Conservation (phyloP, 169 alveolate species). For the Blepharisma undulans region DNA sequence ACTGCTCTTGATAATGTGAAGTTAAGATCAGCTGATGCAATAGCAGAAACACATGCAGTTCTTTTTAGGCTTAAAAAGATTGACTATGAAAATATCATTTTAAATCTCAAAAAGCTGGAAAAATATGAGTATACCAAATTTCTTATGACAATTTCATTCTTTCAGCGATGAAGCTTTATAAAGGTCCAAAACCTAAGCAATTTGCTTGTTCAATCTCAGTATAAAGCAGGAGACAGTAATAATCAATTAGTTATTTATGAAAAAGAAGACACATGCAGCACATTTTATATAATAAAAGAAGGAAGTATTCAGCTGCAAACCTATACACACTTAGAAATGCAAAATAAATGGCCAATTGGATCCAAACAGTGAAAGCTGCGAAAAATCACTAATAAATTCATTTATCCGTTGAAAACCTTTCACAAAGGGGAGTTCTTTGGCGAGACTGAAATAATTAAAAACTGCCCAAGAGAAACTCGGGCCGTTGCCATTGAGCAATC, state of each 20-base stretch:
- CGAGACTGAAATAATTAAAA: slow-evolving; percentile 14
- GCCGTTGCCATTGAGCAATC: slow-evolving; percentile 16
- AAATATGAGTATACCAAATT: slow-evolving; percentile 37
- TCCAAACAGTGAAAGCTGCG: slow-evolving; percentile 9
- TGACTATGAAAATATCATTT: slow-evolving; percentile 27
- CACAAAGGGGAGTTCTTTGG: slow-evolving; percentile 29
- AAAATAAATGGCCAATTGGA: slow-evolving; percentile 38
- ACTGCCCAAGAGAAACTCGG: slow-evolving; percentile 5
- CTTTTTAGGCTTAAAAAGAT: slow-evolving; percentile 35
- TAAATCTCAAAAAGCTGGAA: slow-evolving; percentile 21
- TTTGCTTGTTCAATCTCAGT: slow-evolving; percentile 25
- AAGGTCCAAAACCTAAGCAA: slow-evolving; percentile 48
- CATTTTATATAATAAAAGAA: slow-evolving; percentile 47
- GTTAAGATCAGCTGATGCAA: slow-evolving; percentile 35
- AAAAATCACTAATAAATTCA: background rate
- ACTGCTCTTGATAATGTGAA: slow-evolving; percentile 40
- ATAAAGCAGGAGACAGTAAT: slow-evolving; percentile 33
- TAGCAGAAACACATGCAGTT: background rate
- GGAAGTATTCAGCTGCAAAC: slow-evolving; percentile 49
- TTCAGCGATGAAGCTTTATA: slow-evolving; percentile 43
- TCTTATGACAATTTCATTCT: slow-evolving; percentile 34
- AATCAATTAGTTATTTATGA: background rate
- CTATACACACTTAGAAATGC: slow-evolving; percentile 39
- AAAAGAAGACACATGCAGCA: background rate
- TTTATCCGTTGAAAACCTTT: background rate